phyloP scores from a whole-genome alignment of 306 rosid genomes.

The Dryas drummondii region DNA sequence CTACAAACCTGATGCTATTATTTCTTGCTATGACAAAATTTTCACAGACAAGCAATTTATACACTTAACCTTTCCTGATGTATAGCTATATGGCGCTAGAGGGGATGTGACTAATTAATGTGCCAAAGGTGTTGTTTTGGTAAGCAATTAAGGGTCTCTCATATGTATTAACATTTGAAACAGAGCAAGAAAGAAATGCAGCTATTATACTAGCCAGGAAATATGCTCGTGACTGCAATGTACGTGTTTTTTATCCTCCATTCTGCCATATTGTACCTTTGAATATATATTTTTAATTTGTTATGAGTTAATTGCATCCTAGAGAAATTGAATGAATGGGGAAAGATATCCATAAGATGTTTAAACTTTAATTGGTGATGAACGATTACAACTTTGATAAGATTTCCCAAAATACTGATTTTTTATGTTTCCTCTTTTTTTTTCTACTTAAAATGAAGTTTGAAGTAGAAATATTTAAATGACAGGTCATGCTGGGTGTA shows the following conservation, averaged over 20 bases:
- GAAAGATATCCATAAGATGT: background rate
- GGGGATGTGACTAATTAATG: constrained; percentile 46
- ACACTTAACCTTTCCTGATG: constrained; percentile 23
- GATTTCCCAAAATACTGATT: background rate
- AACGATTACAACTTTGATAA: too few relatives aligned
- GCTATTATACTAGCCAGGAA: constrained; percentile 84
- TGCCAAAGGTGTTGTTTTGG: constrained; percentile 77
- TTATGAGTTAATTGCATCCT: too few relatives aligned
- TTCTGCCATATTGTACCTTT: background rate
- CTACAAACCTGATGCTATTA: background rate
- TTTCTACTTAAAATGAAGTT: background rate
- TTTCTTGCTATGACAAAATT: background rate
- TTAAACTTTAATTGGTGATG: too few relatives aligned
- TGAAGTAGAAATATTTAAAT: constrained; percentile 12
- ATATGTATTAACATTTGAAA: constrained; percentile 70
- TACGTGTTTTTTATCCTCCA: constrained; percentile 28
- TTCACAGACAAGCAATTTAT: background rate
- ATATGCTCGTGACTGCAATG: constrained; percentile 87
- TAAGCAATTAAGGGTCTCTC: constrained; percentile 90
- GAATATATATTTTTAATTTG: background rate
- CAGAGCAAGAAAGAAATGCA: constrained; percentile 84
- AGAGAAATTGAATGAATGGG: background rate
- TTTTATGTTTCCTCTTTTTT: background rate
- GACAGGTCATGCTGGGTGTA: constrained; percentile 89
- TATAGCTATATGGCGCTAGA: constrained; percentile 79